Evolutionary conservation across 441 rosid species (phyloP).

Genomic region (Populus hybrid): DNA sequence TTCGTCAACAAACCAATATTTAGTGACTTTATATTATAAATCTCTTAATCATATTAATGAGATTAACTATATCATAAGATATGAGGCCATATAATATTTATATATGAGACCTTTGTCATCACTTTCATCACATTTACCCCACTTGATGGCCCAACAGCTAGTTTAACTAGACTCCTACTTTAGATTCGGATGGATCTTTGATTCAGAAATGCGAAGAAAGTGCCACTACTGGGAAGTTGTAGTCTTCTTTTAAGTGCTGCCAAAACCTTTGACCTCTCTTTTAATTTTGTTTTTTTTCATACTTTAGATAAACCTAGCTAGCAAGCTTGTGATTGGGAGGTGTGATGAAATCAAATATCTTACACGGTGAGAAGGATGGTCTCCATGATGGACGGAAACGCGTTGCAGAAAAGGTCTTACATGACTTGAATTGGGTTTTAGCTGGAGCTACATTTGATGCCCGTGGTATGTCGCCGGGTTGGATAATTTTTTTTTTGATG

Average conservation of each 20-base stretch:
- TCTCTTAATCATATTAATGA: background rate
- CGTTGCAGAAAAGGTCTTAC: conserved; percentile 14
- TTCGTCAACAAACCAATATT: background rate
- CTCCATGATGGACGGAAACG: conserved; percentile 39
- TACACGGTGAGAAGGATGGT: background rate
- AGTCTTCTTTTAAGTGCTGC: background rate
- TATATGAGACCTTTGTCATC: background rate
- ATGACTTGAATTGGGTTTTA: background rate
- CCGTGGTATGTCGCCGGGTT: too few relatives aligned
- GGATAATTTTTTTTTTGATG: too few relatives aligned
- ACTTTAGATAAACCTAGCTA: background rate
- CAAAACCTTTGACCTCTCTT: background rate
- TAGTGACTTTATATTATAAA: conserved; percentile 13
- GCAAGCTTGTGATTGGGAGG: background rate
- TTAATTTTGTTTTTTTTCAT: background rate
- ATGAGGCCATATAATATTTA: background rate
- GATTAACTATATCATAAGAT: background rate
- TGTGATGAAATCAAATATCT: background rate
- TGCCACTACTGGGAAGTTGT: background rate
- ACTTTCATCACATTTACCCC: background rate
- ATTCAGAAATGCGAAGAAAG: background rate
- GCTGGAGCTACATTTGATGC: background rate
- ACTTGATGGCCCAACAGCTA: background rate
- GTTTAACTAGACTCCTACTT: background rate
- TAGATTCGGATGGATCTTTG: background rate